Base-by-base conservation (phyloP, 257 asterid genomes). In the Capsicum rhomboideum region DNA sequence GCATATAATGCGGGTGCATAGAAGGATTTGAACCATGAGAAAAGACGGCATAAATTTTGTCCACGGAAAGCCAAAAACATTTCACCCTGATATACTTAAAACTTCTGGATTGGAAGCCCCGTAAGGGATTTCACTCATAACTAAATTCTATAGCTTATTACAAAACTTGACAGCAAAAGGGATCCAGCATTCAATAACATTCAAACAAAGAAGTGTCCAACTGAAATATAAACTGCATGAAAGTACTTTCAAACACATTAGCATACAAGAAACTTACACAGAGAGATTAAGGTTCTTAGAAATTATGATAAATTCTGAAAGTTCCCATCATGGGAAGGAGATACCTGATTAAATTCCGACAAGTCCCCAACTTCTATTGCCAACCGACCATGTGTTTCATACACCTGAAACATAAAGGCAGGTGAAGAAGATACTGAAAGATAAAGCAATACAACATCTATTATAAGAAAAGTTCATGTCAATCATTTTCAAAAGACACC, bases 351-450 rank as follows among this genome's bases (percentile, higher is more conserved):
- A 88, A 84, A 93, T 91, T 97, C 99, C 34, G 97, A 86, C 92
- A 97, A 87, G 87, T 97, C 99, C 72, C 97, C 99, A 87, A 84
- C 90, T 92, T 95, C 99, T 78, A 97, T 95, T 31, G 99, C 98
- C 84, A 93, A 86, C 83, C 99, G 96, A 86, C 97, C 99, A 91
- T 95, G 99, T 86, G 97, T 94, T 91, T 97, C 99, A 85, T 97
- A 97, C 21, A 97, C 99, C 99, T 97, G 89, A 80, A 89, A 89
- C 80, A 83, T 87, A 85, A 83, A 66, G 80, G 80, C 72, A 54
- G 84, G 58, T 28, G 63, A 50, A 52, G 63, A 50, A 77, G 46
- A 50, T 26, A 75, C 50, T 49, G 50, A 50, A 77, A 77, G 49
- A n/a, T 26, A 77, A 17, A 50, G 6, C 14, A 28, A 77, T 77